A percentile compares a stretch with the other conserved stretches of the same genome.
These are phyloP conservation scores for Dillenia turbinata DNA, from an alignment of 164 flowering plant genomes.

Conservation along the genomic window DNA sequence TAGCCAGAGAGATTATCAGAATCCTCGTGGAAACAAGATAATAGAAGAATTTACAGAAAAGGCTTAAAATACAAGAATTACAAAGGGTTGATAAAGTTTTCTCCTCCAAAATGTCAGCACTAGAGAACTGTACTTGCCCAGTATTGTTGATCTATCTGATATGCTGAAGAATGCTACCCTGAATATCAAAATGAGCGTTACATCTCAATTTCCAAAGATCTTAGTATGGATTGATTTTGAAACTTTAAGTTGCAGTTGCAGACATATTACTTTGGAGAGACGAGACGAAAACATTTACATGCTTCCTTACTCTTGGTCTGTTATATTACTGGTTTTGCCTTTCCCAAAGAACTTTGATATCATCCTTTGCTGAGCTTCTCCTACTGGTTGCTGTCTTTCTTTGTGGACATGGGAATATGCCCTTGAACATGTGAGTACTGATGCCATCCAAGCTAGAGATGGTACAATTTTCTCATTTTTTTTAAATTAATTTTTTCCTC, in stretches of 20 bases:
- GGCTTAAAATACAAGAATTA: neutral
- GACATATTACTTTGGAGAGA: constrained; percentile 89
- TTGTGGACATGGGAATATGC: constrained; percentile 39
- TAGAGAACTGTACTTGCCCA: neutral
- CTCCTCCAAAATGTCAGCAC: neutral
- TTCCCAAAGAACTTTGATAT: constrained; percentile 62
- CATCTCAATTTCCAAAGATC: neutral
- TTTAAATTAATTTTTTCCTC: neutral
- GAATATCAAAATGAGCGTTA: neutral
- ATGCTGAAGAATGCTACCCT: neutral
- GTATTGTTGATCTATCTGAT: neutral
- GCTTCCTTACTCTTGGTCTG: constrained; percentile 38
- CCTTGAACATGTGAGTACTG: constrained; percentile 60
- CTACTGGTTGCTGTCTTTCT: constrained; percentile 36
- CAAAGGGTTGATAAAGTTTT: neutral
- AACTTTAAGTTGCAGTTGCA: constrained; percentile 64
- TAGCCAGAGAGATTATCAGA: too few relatives aligned
- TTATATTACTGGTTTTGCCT: constrained; percentile 78
- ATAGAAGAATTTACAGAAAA: neutral
- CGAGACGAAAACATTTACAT: constrained; percentile 69
- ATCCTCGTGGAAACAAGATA: too few relatives aligned
- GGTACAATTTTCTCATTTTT: neutral
- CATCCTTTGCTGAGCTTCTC: constrained; percentile 65
- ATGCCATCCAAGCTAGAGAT: neutral
- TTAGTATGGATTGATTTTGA: constrained; percentile 17